Evolutionary conservation across 2,329 filamentous ascomycete genomes (phyloP).

Genomic region (Calonectria hongkongensis): DNA sequence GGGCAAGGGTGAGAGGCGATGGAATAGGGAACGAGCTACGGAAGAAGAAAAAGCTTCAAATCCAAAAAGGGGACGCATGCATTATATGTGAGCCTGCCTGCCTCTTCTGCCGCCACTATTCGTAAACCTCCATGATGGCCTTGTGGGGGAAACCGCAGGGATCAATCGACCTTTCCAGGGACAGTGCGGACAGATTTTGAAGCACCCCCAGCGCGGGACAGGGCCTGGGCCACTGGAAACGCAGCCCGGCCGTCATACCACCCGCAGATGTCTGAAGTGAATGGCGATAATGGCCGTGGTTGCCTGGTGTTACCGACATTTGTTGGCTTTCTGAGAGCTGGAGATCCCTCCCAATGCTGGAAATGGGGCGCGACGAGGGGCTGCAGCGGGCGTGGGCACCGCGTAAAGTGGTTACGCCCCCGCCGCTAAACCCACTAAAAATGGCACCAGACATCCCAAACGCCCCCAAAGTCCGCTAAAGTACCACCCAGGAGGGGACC

Average conservation of each 20-base stretch:
- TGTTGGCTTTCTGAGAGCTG: slow-evolving; percentile 42
- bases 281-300: slow-evolving; percentile 55
- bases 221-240: slow-evolving; percentile 20
- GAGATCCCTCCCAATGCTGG: slow-evolving; percentile 51
- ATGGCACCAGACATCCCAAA: slow-evolving; percentile 32
- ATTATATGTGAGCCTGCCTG: slow-evolving; percentile 38
- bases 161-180: slow-evolving; percentile 26
- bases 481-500: slow-evolving; percentile 24
- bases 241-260: slow-evolving; percentile 25
- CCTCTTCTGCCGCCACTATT: slow-evolving; percentile 23
- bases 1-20: slow-evolving; percentile 15
- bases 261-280: slow-evolving; percentile 48
- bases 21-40: slow-evolving; percentile 30
- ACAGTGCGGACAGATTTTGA: slow-evolving; percentile 33
- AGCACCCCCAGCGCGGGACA: slow-evolving; percentile 3
- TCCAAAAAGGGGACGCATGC: slow-evolving; percentile 38
- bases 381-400: slow-evolving; percentile 51
- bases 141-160: slow-evolving; percentile 40
- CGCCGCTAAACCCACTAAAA: slow-evolving; percentile 53
- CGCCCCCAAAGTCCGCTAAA: slow-evolving; percentile 12
- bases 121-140: slow-evolving; percentile 29
- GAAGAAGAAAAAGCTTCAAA: slow-evolving; percentile 25
- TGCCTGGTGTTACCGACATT: slow-evolving; percentile 56
- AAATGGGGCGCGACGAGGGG: slow-evolving; percentile 56
- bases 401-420: slow-evolving; percentile 55